Conservation (phyloP, 1,139 yeast species). For the Tardiomyces digboiensis region DNA sequence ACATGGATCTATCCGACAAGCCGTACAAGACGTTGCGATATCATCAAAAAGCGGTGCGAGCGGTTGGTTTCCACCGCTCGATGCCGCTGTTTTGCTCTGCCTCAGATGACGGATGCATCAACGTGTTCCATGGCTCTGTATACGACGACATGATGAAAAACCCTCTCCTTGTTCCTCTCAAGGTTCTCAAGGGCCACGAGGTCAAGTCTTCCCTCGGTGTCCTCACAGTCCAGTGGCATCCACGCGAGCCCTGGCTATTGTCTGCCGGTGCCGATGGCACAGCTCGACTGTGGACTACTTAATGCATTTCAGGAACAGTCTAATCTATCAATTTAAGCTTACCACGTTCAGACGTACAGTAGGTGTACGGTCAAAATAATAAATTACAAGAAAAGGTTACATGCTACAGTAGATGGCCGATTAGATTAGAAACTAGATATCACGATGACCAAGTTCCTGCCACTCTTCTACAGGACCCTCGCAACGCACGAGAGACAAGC, state of each 20-base stretch:
- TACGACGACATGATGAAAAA: constrained; percentile 95
- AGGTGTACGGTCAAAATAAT: too few relatives aligned
- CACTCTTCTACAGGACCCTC: constrained; percentile 72
- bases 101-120: constrained; percentile 91
- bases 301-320: too few relatives aligned
- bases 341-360: too few relatives aligned
- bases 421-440: constrained; percentile 2
- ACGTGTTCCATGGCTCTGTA: constrained; percentile 94
- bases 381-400: too few relatives aligned
- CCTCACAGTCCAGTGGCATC: constrained; percentile 91
- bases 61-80: constrained; percentile 78
- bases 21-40: constrained; percentile 95
- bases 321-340: too few relatives aligned
- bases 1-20: constrained; percentile 76
- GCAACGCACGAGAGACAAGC: constrained; percentile 58
- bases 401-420: background rate
- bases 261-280: constrained; percentile 98
- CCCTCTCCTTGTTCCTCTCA: constrained; percentile 92
- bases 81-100: constrained; percentile 92
- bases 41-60: constrained; percentile 90
- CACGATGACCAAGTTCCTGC: constrained; percentile 45
- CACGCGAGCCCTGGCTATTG: constrained; percentile 96
- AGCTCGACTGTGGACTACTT: constrained; percentile 96
- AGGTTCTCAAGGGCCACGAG: constrained; percentile 90
- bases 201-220: constrained; percentile 77